Base-by-base conservation (phyloP, 169 alveolate genomes). In the Plasmodium yoelii region DNA sequence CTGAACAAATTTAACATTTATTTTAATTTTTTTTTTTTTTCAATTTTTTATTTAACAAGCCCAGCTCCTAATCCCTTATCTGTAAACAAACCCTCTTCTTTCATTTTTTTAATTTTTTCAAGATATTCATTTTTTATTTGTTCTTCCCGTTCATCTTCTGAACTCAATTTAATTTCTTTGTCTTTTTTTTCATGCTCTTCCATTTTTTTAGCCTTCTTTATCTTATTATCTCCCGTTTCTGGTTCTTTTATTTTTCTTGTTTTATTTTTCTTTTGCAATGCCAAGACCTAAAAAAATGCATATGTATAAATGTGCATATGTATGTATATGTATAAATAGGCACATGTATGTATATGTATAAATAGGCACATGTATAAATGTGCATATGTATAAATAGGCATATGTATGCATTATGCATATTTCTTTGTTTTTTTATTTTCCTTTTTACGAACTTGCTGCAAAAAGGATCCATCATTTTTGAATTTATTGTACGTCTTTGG, bases 51-150 rank as follows among this genome's bases (percentile, higher is more conserved):
- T 44, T 77, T 77, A 22, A 77, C 88, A 55, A 77, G 24, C 5
- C 88, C 88, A 22, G 88, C 88, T 15, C 88, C 88, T 53, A 77
- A 63, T 24, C 88, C 88, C 71, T 77, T 77, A 47, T 77, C 88
- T 12, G 88, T 77, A 57, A 77, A 77, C 28, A 77, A 64, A 13
- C 88, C 88, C 53, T 77, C 74, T 59, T 77, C 88, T 8, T 77
- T 77, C 88, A 77, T 77, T 77, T 64, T 77, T 22, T 77, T 77
- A 9, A 77, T 77, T 69, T 77, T 63, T 61, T 77, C 88, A 44
- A 77, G 28, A 61, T 77, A 77, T 22, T 77, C 88, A 26, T 77
- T 77, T 57, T 77, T 64, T 22, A 77, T 77, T 47, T 67, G 60
- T 13, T 22, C 57, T 77, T 77, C 88, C 53, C 88, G 15, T 77